phyloP scores from a whole-genome alignment of 345 rosid species.

The Nephelium lappaceum region DNA sequence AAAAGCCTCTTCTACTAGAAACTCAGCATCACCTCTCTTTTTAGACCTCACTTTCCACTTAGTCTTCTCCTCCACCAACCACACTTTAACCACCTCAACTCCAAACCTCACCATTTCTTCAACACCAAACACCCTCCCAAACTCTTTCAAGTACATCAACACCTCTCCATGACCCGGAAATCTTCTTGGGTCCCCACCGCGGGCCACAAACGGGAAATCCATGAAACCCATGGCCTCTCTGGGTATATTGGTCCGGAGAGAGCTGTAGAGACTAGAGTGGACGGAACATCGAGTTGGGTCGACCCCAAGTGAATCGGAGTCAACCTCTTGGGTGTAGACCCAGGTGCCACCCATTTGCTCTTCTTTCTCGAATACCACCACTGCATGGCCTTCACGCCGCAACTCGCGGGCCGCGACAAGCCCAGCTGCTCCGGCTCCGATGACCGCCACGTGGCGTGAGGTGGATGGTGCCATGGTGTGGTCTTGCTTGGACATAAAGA shows the following conservation, averaged over 20 bases:
- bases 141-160: conserved; percentile 58
- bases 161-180: conserved; percentile 64
- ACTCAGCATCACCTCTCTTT: conserved; percentile 17
- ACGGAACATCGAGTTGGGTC: conserved; percentile 28
- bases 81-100: conserved; percentile 55
- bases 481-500: too few species aligned
- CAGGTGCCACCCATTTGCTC: background rate
- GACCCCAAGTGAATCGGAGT: conserved; percentile 27
- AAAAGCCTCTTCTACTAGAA: conserved; percentile 39
- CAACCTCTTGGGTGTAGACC: conserved; percentile 9
- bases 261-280: conserved; percentile 27
- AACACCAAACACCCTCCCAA: conserved; percentile 58
- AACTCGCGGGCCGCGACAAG: conserved; percentile 34
- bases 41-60: conserved; percentile 65
- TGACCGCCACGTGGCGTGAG: background rate
- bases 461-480: background rate
- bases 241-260: conserved; percentile 32
- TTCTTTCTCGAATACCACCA: conserved; percentile 29
- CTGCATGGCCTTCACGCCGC: conserved; percentile 34
- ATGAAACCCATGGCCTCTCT: conserved; percentile 34
- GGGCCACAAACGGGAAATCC: conserved; percentile 23
- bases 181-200: conserved; percentile 20
- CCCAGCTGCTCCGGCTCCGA: conserved; percentile 35
- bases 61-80: conserved; percentile 31
- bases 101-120: conserved; percentile 67